Conservation (phyloP, 2,329 filamentous ascomycete species). For the Sphaerulina populicola region DNA sequence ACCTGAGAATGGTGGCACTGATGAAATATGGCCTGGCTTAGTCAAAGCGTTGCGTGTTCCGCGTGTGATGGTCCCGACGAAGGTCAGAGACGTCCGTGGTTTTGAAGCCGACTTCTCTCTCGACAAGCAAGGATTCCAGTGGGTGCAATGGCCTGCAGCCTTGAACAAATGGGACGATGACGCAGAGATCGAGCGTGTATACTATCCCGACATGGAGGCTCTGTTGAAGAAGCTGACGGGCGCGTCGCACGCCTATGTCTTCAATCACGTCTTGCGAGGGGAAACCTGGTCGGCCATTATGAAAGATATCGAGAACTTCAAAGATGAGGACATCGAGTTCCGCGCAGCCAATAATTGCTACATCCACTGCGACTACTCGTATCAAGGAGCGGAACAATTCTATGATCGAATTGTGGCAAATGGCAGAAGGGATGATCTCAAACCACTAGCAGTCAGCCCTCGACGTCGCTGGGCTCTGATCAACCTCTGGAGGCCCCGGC, state of each 20-base stretch:
- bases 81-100: slow-evolving; percentile 5
- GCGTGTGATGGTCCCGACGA: slow-evolving; percentile 7
- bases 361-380: slow-evolving; percentile 9
- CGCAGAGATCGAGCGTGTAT: slow-evolving; percentile 6
- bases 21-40: slow-evolving; percentile 9
- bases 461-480: slow-evolving; percentile 13
- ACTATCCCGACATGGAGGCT: slow-evolving; percentile 7
- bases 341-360: slow-evolving; percentile 8
- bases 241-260: slow-evolving; percentile 7
- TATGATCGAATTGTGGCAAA: slow-evolving; percentile 6
- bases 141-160: neutral
- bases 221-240: slow-evolving; percentile 10
- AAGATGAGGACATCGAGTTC: slow-evolving; percentile 7
- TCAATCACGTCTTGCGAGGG: slow-evolving; percentile 6
- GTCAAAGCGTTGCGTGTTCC: slow-evolving; percentile 8
- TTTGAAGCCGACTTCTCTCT: slow-evolving; percentile 1
- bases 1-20: slow-evolving; percentile 7
- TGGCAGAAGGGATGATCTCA: slow-evolving; percentile 9
- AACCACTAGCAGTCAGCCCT: slow-evolving; percentile 1
- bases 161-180: slow-evolving; percentile 9
- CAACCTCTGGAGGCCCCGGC: slow-evolving; percentile 13
- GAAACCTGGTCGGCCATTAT: slow-evolving; percentile 6
- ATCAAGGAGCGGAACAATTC: slow-evolving; percentile 9
- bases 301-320: slow-evolving; percentile 8
- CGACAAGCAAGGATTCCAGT: slow-evolving; percentile 10